phyloP scores from a whole-genome alignment of 371 early-diverging fungal genomes.

The Saksenaea oblongispora region DNA sequence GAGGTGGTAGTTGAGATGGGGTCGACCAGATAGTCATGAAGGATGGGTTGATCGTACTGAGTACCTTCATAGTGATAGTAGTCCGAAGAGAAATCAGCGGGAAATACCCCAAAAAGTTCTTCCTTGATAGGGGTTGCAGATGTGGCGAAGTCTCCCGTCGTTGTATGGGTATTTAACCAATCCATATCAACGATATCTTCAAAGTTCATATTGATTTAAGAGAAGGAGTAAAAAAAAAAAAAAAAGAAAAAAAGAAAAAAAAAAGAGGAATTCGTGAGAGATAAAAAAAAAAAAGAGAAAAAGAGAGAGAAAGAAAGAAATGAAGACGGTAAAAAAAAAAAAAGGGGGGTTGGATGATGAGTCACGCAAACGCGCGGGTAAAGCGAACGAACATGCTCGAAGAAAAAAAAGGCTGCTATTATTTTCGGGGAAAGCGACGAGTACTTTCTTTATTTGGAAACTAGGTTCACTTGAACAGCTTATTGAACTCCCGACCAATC shows the following conservation, averaged over 20 bases:
- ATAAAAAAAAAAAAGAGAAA: conserved; percentile 6
- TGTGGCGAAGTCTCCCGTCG: conserved; percentile 3
- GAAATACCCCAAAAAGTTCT: conserved; percentile 8
- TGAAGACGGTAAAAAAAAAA: conserved; percentile 6
- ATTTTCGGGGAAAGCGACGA: neutral
- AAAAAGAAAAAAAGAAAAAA: neutral
- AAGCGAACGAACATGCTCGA: neutral
- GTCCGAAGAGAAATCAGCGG: neutral
- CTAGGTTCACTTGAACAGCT: conserved; percentile 35
- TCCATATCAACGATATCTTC: conserved; percentile 56
- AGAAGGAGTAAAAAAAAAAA: neutral
- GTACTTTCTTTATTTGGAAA: neutral
- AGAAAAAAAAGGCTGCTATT: neutral
- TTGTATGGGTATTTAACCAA: conserved; percentile 36
- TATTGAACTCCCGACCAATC: conserved; percentile 83
- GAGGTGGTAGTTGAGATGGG: conserved; percentile 11
- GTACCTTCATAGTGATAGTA: conserved; percentile 13
- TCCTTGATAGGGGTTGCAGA: conserved; percentile 11
- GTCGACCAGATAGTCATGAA: conserved; percentile 1
- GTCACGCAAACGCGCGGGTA: conserved; percentile 5
- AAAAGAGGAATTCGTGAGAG: conserved; percentile 1
- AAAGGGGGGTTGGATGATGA: conserved; percentile 7
- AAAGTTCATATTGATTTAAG: conserved; percentile 35
- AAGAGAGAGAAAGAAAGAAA: conserved; percentile 10
- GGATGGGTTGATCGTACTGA: conserved; percentile 8